Base-by-base conservation (phyloP, 2,329 filamentous ascomycete genomes). In the Dothistroma pini region DNA sequence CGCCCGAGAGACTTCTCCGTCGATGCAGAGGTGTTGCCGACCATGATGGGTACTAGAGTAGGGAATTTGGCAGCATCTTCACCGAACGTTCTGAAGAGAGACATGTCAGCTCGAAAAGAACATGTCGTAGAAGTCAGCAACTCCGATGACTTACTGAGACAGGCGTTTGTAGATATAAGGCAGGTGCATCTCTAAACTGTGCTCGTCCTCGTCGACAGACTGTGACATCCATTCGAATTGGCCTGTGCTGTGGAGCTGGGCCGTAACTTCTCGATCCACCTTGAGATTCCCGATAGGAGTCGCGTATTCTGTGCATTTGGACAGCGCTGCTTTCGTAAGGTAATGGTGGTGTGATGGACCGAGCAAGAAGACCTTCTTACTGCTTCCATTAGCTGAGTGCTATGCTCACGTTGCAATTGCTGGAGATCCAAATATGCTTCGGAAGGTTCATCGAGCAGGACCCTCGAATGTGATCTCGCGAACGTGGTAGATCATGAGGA, bases 151-250 rank as follows among this genome's bases (percentile, higher is more conserved):
- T 63, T 56, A 83, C 73, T 79, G 77, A 60, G 83, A 82, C 7
- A 88, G 81, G 57, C 90, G 86, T 72, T 93, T 92, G 80, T 92
- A 93, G 65, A 97, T 89, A 72, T 96, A 97, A 0, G 95, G 93
- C 9, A 97, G 82, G 69, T 99, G 95, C 89, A 99, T 96, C 79
- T 99, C 95, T 1, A 97, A 83, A 56, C 91, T 96, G 76, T 99
- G 95, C 76, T 99, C 95, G 5, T 84, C 83, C 63, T 91, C 84
- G 71, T 99, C 95, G 6, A 86, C 80, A 4, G 79, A 70, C 19
- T 75, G 76, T 1, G 83, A 85, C 80, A 97, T 95, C 56, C 82
- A 79, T 19, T 82, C 77, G 72, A 89, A 89, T 58, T 80, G 78
- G n/a, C 78, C 79, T 4, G 81, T 84, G 49, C 75, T 70, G 56